phyloP scores from a whole-genome alignment of 805 yeast genomes.

The Yarrowia sp. region DNA sequence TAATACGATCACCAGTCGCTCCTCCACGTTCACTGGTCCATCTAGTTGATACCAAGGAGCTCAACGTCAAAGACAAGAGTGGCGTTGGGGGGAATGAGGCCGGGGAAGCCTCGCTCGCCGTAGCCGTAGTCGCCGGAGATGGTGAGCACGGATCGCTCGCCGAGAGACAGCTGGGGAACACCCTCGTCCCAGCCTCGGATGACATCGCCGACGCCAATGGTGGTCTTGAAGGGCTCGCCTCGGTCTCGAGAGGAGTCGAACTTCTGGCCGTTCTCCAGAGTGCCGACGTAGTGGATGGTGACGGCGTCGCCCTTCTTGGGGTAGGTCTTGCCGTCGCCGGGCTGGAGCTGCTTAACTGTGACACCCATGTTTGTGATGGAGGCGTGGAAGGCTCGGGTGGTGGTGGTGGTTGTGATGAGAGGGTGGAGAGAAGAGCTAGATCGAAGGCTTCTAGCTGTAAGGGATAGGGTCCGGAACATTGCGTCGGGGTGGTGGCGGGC shows the following conservation, averaged over 20 bases:
- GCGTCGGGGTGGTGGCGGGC: constrained; percentile 27
- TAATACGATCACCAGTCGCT: no score
- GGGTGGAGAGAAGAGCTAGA: constrained; percentile 7
- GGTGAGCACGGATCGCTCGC: constrained; percentile 90
- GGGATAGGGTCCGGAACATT: constrained; percentile 38
- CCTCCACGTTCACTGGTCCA: no score
- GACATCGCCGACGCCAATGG: constrained; percentile 95
- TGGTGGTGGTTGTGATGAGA: neutral
- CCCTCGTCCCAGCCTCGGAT: constrained; percentile 97
- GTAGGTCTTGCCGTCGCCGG: constrained; percentile 85
- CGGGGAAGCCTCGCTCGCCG: constrained; percentile 95
- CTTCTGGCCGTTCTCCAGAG: constrained; percentile 92
- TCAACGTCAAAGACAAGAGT: constrained; percentile 66
- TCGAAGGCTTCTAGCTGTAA: constrained; percentile 35
- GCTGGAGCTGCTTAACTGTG: constrained; percentile 48
- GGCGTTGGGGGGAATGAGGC: constrained; percentile 95
- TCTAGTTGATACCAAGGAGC: constrained; percentile 47
- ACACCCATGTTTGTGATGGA: constrained; percentile 50
- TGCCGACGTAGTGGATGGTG: constrained; percentile 95
- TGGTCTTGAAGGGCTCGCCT: constrained; percentile 92
- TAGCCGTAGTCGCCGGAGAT: constrained; percentile 94
- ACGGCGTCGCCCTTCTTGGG: constrained; percentile 88
- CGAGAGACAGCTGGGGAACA: constrained; percentile 88
- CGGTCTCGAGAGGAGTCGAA: constrained; percentile 96
- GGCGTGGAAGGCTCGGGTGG: constrained; percentile 34